Evolutionary conservation across 75 land plant genomes (phyloP), one percentile per base, ranked within the genome.

Genomic region (Isoetes taiwanensis): DNA sequence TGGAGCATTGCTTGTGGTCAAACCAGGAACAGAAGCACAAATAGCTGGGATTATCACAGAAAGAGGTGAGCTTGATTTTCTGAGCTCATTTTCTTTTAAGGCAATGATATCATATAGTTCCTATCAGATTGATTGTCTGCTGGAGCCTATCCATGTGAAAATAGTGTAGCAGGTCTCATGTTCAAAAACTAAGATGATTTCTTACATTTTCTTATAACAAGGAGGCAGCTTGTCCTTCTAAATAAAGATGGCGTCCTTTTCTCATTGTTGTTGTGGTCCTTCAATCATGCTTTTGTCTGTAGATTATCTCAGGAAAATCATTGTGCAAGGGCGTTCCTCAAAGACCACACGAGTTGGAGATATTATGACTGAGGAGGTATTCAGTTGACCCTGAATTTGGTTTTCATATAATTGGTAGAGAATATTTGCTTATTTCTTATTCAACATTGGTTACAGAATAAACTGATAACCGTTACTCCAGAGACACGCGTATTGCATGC

Each of bases 361-460:
- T 60, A 91, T 91, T 43, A 91, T 91, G 97, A 91, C 97, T 54
- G 97, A 91, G 41, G 97, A 91, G 84, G 97, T 90, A 69, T 29
- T n/a, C n/a, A n/a, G n/a, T n/a, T n/a, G n/a, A n/a, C n/a, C n/a
- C n/a, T n/a, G n/a, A n/a, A n/a, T n/a, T n/a, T n/a, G n/a, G n/a
- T n/a, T n/a, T n/a, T n/a, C n/a, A n/a, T n/a, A n/a, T n/a, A n/a
- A n/a, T n/a, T n/a, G n/a, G n/a, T n/a, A n/a, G n/a, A n/a, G n/a
- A n/a, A n/a, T n/a, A n/a, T n/a, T n/a, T n/a, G n/a, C n/a, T n/a
- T n/a, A n/a, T n/a, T n/a, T n/a, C n/a, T n/a, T n/a, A n/a, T n/a
- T n/a, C n/a, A n/a, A n/a, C n/a, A n/a, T n/a, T 9, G 9, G 29
- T 26, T 54, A 62, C 83, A 91, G 97, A 91, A 91, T 68, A 87